phyloP scores from a whole-genome alignment of 495 filamentous ascomycete species.

The Aspergillus haitiensis region DNA sequence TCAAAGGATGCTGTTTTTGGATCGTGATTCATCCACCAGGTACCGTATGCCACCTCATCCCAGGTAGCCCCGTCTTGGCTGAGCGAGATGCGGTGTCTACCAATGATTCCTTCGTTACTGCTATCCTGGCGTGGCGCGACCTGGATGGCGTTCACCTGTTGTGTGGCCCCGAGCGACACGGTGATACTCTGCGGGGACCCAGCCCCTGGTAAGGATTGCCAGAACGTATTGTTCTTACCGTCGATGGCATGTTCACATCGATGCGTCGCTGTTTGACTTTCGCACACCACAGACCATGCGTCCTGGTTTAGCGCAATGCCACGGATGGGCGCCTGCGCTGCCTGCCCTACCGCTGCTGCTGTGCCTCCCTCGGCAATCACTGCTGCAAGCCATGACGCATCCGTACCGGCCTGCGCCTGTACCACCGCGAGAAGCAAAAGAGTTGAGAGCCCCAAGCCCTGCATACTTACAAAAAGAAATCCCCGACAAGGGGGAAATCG shows the following conservation, averaged over 20 bases:
- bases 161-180: neutral
- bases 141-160: neutral
- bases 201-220: neutral
- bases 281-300: neutral
- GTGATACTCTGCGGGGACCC: neutral
- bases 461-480: no score
- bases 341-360: no score
- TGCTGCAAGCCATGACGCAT: no score
- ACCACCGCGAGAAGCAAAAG: no score
- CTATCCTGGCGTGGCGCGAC: constrained; percentile 9
- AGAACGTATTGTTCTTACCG: constrained; percentile 64
- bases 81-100: constrained; percentile 39
- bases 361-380: no score
- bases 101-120: constrained; percentile 30
- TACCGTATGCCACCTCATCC: constrained; percentile 44
- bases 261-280: neutral
- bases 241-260: constrained; percentile 31
- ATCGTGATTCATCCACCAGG: constrained; percentile 29
- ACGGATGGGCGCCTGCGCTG: no score
- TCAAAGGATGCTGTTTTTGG: neutral
- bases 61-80: constrained; percentile 42
- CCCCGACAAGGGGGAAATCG: no score
- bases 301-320: no score
- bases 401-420: no score
- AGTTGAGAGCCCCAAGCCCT: no score